Base-by-base conservation (phyloP, 78 protist species). In the Dictyostelium brefeldianum region DNA sequence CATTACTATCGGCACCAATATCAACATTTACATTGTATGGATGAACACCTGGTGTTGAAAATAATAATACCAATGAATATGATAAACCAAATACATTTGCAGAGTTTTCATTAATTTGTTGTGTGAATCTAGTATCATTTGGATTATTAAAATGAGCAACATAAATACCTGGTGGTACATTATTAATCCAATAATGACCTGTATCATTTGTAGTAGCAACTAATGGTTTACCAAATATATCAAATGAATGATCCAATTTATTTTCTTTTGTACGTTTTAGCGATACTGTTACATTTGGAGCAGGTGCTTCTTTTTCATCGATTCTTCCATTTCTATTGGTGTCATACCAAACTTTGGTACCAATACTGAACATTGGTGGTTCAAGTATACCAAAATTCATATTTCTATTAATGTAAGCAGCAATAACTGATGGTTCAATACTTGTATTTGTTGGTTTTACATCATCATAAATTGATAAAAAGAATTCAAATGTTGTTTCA, bases 321-420 rank as follows among this genome's bases (percentile, higher is more conserved):
- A 54, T 36, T 17, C 53, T 83, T 25, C 79, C 62, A 56, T 83
- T 73, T 46, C 46, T 53, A 73, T 83, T 83, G 0, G 50, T 25
- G 43, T 83, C 91, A 25, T 46, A 73, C 91, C 91, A 83, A 15
- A 83, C 91, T 25, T 25, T 36, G 9, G 56, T 22, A 56, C 91
- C 91, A 56, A 83, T 15, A 41, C 73, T 18, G n/a, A 53, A 83
- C 18, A 73, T 3, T 17, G 43, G 17, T 3, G 80, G 81, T 25
- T 47, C 57, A 0, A 73, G 51, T 5, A 65, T 15, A 57, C 91
- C 91, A 54, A 70, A 14, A 27, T 83, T 67, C 17, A 71, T 43
- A 9, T 11, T 41, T n/a, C 50, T 48, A 25, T 83, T 51, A 3
- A 83, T 73, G 7, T 15, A 56, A 14, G 8, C 29, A 5, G 91